Evolutionary conservation across 1,284 basidiomycete genomes (phyloP).

Genomic region (Coniophora puteana): DNA sequence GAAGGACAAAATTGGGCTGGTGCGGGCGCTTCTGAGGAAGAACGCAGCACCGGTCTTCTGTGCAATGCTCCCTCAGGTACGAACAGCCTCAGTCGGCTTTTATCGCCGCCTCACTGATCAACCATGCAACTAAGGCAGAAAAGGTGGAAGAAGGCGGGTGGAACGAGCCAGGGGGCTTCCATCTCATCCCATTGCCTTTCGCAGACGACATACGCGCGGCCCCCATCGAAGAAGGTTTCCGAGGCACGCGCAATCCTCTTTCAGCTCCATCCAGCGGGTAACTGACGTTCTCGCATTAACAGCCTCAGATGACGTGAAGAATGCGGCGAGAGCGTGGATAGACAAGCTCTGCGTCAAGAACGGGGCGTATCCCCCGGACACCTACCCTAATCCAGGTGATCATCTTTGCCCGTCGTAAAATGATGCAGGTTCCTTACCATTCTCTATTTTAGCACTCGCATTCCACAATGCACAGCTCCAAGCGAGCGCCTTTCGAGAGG

Average conservation of each 20-base stretch:
- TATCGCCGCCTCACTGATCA: neutral
- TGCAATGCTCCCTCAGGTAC: constrained; percentile 83
- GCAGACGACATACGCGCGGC: constrained; percentile 90
- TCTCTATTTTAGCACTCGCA: constrained; percentile 51
- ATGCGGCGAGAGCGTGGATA: constrained; percentile 73
- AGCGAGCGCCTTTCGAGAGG: constrained; percentile 88
- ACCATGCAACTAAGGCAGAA: constrained; percentile 52
- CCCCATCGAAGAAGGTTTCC: constrained; percentile 53
- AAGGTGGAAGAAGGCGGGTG: constrained; percentile 70
- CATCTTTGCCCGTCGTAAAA: constrained; percentile 7
- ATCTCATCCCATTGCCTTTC: constrained; percentile 88
- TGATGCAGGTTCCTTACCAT: constrained; percentile 6
- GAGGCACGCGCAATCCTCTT: constrained; percentile 37
- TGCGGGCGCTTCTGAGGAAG: constrained; percentile 65
- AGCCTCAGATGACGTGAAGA: constrained; percentile 70
- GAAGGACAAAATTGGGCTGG: constrained; percentile 83
- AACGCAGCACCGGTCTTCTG: constrained; percentile 82
- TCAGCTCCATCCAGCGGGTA: constrained; percentile 2
- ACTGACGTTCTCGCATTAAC: constrained; percentile 4
- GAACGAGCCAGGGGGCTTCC: constrained; percentile 86
- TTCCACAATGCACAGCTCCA: constrained; percentile 90
- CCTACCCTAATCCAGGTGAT: constrained; percentile 90
- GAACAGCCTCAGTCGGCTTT: constrained; percentile 3
- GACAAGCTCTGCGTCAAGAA: constrained; percentile 78
- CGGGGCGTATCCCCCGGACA: constrained; percentile 81